Conservation (phyloP, 1,139 yeast genomes). For the Saccharomyces pastorianus region DNA sequence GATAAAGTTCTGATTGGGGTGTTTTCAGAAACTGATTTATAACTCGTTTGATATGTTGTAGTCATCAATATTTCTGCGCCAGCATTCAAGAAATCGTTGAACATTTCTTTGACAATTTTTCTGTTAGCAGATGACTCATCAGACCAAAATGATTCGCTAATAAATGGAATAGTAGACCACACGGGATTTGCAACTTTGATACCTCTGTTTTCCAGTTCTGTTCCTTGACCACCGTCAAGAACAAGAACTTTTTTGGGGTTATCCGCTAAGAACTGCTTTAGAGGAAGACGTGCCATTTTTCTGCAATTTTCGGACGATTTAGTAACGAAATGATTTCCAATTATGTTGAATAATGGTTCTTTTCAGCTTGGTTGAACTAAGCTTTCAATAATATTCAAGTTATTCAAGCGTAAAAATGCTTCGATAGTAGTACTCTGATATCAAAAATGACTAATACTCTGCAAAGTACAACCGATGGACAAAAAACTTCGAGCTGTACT, state of each 20-base stretch:
- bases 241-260: conserved; percentile 20
- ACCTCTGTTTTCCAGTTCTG: conserved; percentile 36
- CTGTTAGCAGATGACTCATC: conserved; percentile 33
- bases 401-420: too few relatives aligned
- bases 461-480: too few relatives aligned
- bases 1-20: conserved; percentile 24
- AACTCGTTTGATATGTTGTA: conserved; percentile 54
- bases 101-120: conserved; percentile 41
- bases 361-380: conserved; percentile 1
- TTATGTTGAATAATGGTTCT: background rate
- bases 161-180: conserved; percentile 38
- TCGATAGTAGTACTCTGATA: too few relatives aligned
- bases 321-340: too few relatives aligned
- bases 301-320: too few relatives aligned
- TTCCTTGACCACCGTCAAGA: conserved; percentile 42
- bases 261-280: background rate
- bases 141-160: conserved; percentile 21
- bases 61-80: conserved; percentile 56
- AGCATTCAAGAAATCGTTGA: conserved; percentile 41
- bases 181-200: conserved; percentile 33
- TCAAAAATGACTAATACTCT: background rate
- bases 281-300: background rate
- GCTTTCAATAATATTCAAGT: too few relatives aligned
- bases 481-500: too few relatives aligned
- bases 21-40: conserved; percentile 19